Evolutionary conservation across 176 grass and related monocot genomes (phyloP), one percentile per base, ranked within the genome.

Genomic region (Themeda triandra): DNA sequence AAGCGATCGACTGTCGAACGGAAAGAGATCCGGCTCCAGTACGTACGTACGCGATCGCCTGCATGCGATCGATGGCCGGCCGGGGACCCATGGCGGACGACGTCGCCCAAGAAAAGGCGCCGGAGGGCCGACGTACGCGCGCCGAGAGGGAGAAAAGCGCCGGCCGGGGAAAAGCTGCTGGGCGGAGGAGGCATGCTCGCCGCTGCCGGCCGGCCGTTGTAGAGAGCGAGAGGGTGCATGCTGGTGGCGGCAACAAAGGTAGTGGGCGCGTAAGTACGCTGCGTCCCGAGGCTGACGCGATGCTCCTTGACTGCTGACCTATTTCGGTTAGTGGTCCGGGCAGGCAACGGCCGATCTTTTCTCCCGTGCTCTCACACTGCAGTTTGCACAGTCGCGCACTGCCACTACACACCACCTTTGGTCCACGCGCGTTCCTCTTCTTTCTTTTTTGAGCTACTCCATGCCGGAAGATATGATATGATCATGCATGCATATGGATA

Each of bases 221-320:
- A 21, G 66, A 56, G 80, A 56, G 65, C 19, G 41, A 46, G 64
- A 36, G 28, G 28, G n/a, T n/a, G n/a, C n/a, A n/a, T n/a, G n/a
- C n/a, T 36, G 31, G 66, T 5, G 64, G 66, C 11, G 23, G 54
- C 54, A 11, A 59, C 54, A 59, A 24, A 23, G 39, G 7, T 36
- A 3, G 66, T 68, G 32, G 66, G 32, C 66, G 31, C 29, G 64
- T 10, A n/a, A 13, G 68, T 13, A 28, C 40, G 78, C 63, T n/a
- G 66, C 86, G 66, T 88, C 86, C 74, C 67, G 75, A 88, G 80
- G 81, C 66, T 88, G 86, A 88, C 86, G 81, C 81, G 53, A 88
- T 84, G 75, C 75, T 54, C 75, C 86, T 82, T 84, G 66, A 88
- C 81, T 83, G 80, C 74, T 83, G 74, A 83, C 74, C 76, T 84